Percentiles rank a stretch among this genome's conserved stretches.
phyloP scores from a whole-genome alignment of 192 early-diverging fungal genomes.

The Coemansia sp. region DNA sequence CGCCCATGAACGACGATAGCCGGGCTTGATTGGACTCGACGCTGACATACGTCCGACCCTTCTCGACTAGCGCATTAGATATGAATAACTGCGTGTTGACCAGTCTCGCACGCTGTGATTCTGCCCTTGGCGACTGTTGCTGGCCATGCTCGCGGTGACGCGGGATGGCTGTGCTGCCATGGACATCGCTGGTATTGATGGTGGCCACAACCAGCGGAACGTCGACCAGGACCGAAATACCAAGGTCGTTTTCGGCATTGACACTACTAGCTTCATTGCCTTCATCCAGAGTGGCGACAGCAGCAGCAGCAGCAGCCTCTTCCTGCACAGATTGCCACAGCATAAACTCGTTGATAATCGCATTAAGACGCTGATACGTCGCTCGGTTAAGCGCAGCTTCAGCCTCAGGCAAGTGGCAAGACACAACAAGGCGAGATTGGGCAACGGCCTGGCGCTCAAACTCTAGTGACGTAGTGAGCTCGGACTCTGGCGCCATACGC shows the following conservation, averaged over 20 bases:
- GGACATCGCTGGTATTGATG: slow-evolving; percentile 26
- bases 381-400: slow-evolving; percentile 26
- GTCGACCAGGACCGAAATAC: slow-evolving; percentile 46
- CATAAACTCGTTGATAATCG: slow-evolving; percentile 54
- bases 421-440: slow-evolving; percentile 45
- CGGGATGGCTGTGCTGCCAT: not conserved
- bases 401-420: slow-evolving; percentile 54
- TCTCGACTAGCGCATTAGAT: slow-evolving; percentile 49
- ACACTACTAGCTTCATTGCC: not conserved
- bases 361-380: slow-evolving; percentile 48
- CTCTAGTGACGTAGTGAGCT: slow-evolving; percentile 47
- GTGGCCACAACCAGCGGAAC: slow-evolving; percentile 42
- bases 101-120: slow-evolving; percentile 37
- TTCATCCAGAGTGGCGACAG: not conserved
- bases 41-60: slow-evolving; percentile 47
- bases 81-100: slow-evolving; percentile 50
- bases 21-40: slow-evolving; percentile 52
- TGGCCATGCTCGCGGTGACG: not conserved
- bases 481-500: slow-evolving; percentile 53
- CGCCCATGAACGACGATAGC: slow-evolving; percentile 44
- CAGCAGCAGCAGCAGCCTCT: slow-evolving; percentile 15
- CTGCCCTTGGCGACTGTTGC: not conserved
- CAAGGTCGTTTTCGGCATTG: slow-evolving; percentile 5
- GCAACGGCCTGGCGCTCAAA: slow-evolving; percentile 51
- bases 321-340: slow-evolving; percentile 55